Conservation (phyloP, 2,329 filamentous ascomycete genomes). For the Lomentospora prolificans region DNA sequence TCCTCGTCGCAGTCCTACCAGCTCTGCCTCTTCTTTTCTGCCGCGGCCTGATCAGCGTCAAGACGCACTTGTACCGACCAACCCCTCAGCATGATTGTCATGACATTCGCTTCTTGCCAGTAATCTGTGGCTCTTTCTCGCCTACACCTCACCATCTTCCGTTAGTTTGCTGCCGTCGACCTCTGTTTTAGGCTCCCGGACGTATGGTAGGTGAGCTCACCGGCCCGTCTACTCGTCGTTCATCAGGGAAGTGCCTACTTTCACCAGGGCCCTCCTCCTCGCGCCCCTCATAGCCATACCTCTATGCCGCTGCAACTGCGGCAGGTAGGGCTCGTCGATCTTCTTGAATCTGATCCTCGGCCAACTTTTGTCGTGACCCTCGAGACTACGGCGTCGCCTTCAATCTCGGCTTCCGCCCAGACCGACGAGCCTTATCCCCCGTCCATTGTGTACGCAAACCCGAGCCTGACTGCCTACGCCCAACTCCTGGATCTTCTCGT, state of each 20-base stretch:
- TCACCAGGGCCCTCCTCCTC: too few relatives aligned
- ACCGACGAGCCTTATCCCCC: conserved; percentile 8
- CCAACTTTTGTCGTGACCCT: conserved; percentile 28
- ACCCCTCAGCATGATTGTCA: neutral
- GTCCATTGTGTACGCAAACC: conserved; percentile 25
- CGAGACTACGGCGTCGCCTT: neutral
- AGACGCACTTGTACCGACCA: neutral
- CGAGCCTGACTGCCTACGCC: conserved; percentile 21
- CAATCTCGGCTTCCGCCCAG: conserved; percentile 7
- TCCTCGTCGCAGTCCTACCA: neutral
- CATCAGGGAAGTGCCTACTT: too few relatives aligned
- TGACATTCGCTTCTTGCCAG: neutral
- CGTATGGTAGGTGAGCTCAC: too few relatives aligned
- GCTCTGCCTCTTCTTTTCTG: neutral
- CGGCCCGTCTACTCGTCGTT: too few relatives aligned
- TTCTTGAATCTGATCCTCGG: conserved; percentile 30
- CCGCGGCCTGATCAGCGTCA: neutral
- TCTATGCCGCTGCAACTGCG: conserved; percentile 12
- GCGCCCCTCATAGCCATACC: neutral
- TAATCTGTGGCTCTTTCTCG: neutral
- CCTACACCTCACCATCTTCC: neutral
- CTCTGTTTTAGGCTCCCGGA: too few relatives aligned
- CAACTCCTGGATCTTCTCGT: conserved; percentile 18
- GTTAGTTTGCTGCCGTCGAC: too few relatives aligned
- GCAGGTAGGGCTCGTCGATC: conserved; percentile 24